Evolutionary conservation across 352 stramenopile species (phyloP), one percentile per base, ranked within the genome.

Genomic region (Globisporangium parvum): DNA sequence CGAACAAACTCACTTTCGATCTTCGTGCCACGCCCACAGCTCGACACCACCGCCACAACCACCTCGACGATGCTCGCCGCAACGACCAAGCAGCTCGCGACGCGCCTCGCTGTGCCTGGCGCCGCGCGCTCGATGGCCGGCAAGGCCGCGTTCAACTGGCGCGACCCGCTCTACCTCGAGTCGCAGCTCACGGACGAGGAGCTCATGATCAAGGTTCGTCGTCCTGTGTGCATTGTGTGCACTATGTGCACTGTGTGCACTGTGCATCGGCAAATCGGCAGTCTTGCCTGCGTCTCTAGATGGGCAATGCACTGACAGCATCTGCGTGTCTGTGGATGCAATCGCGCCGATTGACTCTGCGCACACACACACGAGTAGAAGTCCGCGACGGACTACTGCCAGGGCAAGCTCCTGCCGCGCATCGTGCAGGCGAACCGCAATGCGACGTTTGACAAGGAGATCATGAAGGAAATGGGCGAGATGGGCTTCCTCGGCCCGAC

Each of bases 351-450:
- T 42, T 23, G 15, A 9, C 46, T 37, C 15, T 47, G 9, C 26
- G 8, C 39, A 44, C 17, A 12, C 11, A 15, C 39, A 44, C n/a
- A 45, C 14, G 42, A 37, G 44, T 67, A 96, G 78, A 93, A 98
- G 79, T 89, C 92, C 3, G 87, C 94, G 33, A 85, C 87, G 37
- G 75, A 87, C 42, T 99, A 98, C 77, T 98, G 93, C 71, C 91
- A 98, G 66, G 67, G 80, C 48, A 92, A 98, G 63, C 77, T 99
- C 21, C 64, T 98, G 64, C 96, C 96, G 39, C 64, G 85, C 52
- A 97, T 99, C 42, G 70, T 98, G 14, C 59, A 98, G 52, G 93
- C 91, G 14, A 98, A 98, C 77, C 88, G 96, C 33, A 80, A 98
- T 51, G 96, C 96, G 71, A 84, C 73, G 49, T 98, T 98, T 56